Evolutionary conservation across 2,329 filamentous ascomycete genomes (phyloP).

Genomic region (Cladosporium sp.): DNA sequence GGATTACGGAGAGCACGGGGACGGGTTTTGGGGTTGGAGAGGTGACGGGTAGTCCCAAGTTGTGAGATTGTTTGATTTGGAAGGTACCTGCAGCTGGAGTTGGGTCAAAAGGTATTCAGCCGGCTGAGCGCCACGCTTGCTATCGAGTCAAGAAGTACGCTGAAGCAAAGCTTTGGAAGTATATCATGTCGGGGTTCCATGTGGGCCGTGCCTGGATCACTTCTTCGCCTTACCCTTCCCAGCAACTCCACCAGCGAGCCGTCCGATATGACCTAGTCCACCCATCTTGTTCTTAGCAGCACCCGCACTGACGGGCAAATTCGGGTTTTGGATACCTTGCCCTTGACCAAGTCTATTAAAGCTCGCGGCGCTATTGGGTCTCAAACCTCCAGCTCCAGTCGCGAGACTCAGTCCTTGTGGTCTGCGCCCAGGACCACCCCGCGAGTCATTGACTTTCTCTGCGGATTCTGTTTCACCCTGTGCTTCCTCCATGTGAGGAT

Average conservation of each 20-base stretch:
- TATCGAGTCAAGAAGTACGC: neutral
- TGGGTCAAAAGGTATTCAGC: slow-evolving; percentile 3
- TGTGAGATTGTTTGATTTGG: neutral
- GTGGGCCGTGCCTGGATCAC: neutral
- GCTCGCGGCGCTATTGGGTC: slow-evolving; percentile 15
- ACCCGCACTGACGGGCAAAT: neutral
- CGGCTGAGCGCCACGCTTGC: slow-evolving; percentile 7
- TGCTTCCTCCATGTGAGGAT: slow-evolving; percentile 8
- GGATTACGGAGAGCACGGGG: slow-evolving; percentile 25
- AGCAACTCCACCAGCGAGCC: slow-evolving; percentile 6
- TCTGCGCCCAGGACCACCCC: neutral
- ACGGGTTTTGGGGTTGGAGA: slow-evolving; percentile 17
- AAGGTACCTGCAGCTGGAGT: too few species aligned
- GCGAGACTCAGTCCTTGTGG: neutral
- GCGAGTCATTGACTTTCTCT: neutral
- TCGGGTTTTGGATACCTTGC: neutral
- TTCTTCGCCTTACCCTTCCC: slow-evolving; percentile 12
- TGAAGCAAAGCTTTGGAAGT: neutral
- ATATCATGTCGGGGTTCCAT: too few species aligned
- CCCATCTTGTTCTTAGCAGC: neutral
- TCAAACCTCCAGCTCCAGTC: slow-evolving; percentile 8
- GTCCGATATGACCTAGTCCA: neutral
- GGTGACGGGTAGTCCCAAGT: neutral
- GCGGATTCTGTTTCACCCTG: slow-evolving; percentile 1
- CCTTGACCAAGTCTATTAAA: neutral